Evolutionary conservation across 176 grass and related monocot genomes (phyloP).

Genomic region (Bolboschoenus planiculmis): DNA sequence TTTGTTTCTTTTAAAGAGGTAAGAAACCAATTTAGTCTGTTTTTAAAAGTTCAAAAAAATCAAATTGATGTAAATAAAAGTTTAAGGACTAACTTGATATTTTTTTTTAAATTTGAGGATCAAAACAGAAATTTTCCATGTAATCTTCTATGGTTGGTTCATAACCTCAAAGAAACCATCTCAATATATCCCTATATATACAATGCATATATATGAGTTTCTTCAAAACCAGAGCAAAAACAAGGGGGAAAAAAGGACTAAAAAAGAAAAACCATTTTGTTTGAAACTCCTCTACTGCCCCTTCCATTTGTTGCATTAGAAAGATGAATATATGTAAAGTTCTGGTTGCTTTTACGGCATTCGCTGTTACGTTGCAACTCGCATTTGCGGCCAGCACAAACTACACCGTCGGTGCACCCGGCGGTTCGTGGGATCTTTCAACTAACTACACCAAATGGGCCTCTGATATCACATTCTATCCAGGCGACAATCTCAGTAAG

Average conservation of each 20-base stretch:
- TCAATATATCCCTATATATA: not conserved
- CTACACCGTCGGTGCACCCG: constrained; percentile 19
- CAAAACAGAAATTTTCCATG: no score
- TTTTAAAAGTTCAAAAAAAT: no score
- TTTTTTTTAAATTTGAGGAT: no score
- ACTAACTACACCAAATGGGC: constrained; percentile 35
- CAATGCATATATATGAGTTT: not conserved
- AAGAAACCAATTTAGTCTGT: no score
- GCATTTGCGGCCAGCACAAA: constrained; percentile 24
- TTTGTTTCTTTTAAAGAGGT: no score
- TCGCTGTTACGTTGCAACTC: constrained; percentile 22
- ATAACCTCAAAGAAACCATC: not conserved
- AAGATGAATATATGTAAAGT: constrained; percentile 11
- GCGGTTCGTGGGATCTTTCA: not conserved
- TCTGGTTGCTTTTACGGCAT: constrained; percentile 6
- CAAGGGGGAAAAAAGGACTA: no score
- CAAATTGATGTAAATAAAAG: no score
- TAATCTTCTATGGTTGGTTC: not conserved
- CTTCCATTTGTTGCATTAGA: constrained; percentile 22
- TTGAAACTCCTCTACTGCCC: constrained; percentile 28
- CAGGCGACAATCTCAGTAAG: constrained; percentile 50
- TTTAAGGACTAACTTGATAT: no score
- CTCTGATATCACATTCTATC: constrained; percentile 8
- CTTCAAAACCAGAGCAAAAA: not conserved
- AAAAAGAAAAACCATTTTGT: not conserved